Conservation (phyloP, 495 filamentous ascomycete species). For the Talaromyces trachyspermus region DNA sequence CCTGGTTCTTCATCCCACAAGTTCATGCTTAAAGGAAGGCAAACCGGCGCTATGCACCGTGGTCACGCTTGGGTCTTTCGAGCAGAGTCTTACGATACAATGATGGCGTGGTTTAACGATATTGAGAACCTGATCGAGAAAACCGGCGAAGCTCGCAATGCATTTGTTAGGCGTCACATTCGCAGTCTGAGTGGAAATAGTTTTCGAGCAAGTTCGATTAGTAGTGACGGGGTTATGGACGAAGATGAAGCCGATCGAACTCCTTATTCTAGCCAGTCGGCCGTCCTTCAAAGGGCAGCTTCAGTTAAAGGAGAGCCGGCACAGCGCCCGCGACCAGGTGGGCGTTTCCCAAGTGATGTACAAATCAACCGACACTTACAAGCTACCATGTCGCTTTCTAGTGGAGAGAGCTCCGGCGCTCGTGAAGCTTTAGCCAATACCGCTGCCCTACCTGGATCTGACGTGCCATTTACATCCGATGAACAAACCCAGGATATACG, state of each 20-base stretch:
- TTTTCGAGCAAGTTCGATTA: conserved; percentile 52
- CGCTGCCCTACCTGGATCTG: conserved; percentile 43
- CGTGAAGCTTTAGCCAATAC: conserved; percentile 54
- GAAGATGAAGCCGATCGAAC: conserved; percentile 76
- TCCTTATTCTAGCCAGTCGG: conserved; percentile 60
- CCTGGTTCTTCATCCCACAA: conserved; percentile 89
- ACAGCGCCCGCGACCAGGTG: conserved; percentile 71
- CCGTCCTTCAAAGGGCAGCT: conserved; percentile 36
- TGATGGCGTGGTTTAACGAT: conserved; percentile 95
- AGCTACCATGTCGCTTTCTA: conserved; percentile 67
- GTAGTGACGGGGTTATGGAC: conserved; percentile 70
- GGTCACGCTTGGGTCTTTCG: conserved; percentile 98
- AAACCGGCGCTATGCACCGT: conserved; percentile 87
- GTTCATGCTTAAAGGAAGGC: conserved; percentile 92
- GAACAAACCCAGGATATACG: conserved; percentile 9
- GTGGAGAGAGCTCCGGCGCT: conserved; percentile 60
- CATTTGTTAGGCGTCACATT: conserved; percentile 72
- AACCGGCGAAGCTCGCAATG: conserved; percentile 81
- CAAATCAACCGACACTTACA: conserved; percentile 74
- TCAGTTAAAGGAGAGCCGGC: conserved; percentile 32
- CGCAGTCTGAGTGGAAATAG: conserved; percentile 67
- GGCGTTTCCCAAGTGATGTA: conserved; percentile 83
- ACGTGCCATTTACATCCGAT: conserved; percentile 19
- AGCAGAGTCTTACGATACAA: conserved; percentile 88
- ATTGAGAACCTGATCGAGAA: conserved; percentile 81